Evolutionary conservation across 2,329 filamentous ascomycete genomes (phyloP), one percentile per base, ranked within the genome.

Genomic region (Paradendryphiella salina): DNA sequence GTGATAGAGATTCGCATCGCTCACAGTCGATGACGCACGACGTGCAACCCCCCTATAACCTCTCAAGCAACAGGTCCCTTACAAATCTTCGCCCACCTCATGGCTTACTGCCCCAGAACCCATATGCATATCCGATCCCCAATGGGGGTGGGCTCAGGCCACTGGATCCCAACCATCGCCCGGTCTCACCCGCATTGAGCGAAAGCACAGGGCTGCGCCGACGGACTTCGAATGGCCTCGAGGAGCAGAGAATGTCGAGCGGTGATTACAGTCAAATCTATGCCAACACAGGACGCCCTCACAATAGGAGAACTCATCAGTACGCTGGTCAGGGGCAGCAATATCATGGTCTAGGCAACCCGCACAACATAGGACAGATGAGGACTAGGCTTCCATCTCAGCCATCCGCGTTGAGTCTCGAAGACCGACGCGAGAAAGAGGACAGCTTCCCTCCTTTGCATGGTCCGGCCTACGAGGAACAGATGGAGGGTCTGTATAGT

Each of bases 111-210:
- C 65, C 70, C 10, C 65, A 67, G 38, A 75, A 72, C 20, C 73
- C 74, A 15, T 77, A 75, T 58, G 64, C 64, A 5, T 77, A 78
- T 55, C 75, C 74, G 1, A 71, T 23, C 18, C 28, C 33, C 10
- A 29, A 36, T n/a, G 33, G 44, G 14, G 28, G 9, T 37, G 49
- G 28, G 5, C 33, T 70, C 42, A 68, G 75, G 37, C 67, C 75
- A 52, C 73, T 72, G 53, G 72, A 74, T 23, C 71, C 73, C 11
- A 72, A 72, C 11, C 73, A 75, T 55, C 70, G 76, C 15, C 69
- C 76, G 14, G 64, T 66, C 10, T 79, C 77, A 15, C 76, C 77
- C 29, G 73, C 75, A 6, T 57, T 76, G 65, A 78, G 75, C 51
- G 77, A 80, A 36, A 55, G 57, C 3, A 59, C 63, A 20, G 59